A percentile compares a stretch with the other conserved stretches of the same genome.
Conservation (phyloP, 305 asterid species). For the Salvia sclarea region DNA sequence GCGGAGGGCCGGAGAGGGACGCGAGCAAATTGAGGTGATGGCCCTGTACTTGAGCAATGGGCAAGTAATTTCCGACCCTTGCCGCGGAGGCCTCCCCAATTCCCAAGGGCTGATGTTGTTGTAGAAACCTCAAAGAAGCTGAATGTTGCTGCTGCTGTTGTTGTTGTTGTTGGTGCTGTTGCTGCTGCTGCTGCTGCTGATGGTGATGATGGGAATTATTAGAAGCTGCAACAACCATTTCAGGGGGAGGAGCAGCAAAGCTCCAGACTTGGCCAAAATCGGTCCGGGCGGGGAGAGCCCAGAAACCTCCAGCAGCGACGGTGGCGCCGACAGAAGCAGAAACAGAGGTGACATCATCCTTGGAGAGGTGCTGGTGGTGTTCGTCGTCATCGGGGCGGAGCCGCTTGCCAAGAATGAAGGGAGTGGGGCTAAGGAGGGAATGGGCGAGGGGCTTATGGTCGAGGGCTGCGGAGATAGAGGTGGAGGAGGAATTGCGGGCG, state of each 20-base stretch:
- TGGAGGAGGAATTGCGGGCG: conserved; percentile 41
- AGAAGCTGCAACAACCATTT: conserved; percentile 59
- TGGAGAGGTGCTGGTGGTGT: conserved; percentile 45
- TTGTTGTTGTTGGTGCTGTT: conserved; percentile 54
- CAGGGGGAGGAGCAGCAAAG: conserved; percentile 79
- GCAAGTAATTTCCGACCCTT: conserved; percentile 88
- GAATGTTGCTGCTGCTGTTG: conserved; percentile 44
- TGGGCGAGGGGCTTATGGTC: conserved; percentile 68
- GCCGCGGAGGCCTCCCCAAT: conserved; percentile 97
- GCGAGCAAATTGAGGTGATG: conserved; percentile 94
- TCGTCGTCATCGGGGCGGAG: conserved; percentile 69
- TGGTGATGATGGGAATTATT: conserved; percentile 54
- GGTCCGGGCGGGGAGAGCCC: conserved; percentile 84
- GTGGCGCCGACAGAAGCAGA: conserved; percentile 48
- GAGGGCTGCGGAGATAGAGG: conserved; percentile 53
- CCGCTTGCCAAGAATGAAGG: conserved; percentile 88
- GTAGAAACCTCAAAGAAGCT: conserved; percentile 70
- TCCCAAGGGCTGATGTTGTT: conserved; percentile 61
- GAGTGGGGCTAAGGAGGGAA: conserved; percentile 62
- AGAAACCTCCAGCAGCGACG: conserved; percentile 69
- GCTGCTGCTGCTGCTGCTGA: conserved; percentile 60
- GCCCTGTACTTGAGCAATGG: conserved; percentile 79
- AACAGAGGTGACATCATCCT: conserved; percentile 48
- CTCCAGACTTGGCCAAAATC: conserved; percentile 98
- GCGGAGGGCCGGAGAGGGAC: conserved; percentile 75